Base-by-base conservation (phyloP, 1,139 yeast species). In the Taphrina communis region DNA sequence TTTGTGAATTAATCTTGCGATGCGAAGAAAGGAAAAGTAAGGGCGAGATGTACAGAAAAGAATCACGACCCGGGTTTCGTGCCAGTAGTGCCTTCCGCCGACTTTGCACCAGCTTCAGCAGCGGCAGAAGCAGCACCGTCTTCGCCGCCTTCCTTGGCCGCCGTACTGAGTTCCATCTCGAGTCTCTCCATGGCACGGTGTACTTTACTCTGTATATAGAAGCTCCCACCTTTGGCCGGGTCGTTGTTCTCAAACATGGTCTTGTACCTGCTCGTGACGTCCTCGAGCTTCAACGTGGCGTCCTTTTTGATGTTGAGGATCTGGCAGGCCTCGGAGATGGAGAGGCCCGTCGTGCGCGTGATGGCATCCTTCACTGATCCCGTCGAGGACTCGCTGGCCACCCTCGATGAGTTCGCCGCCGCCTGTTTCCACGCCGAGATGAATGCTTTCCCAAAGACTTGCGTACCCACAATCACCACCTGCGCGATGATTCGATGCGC, bases 401-500 rank as follows among this genome's bases (percentile, higher is more conserved):
- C 84, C 75, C 87, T 85, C 65, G 85, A 86, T 38, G 84, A 81
- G 17, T 84, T 81, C 21, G 96, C 90, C 68, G 97, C 96, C 0
- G 99, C 98, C 80, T 94, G 98, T 76, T 88, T 89, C 82, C 93
- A 94, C 0, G 99, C 98, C 78, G 92, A 97, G n/a, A 93, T 85
- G 79, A 94, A 94, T 0, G 99, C 99, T 74, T 90, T 86, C 67
- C 98, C 98, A 77, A 94, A 92, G 56, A 94, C 98, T 72, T 91
- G 88, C 12, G 98, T 96, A 69, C 98, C 98, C 25, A 98, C 93
- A 76, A 93, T 85, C 70, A 92, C 85, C 73, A 94, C 97, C 80
- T 90, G 94, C 74, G 68, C 68, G 25, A 65, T 57, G 41, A 65
- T 57, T 11, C 68, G 61, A 59, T 65, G 68, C 19, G 68, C 68